A percentile compares a stretch with the other conserved stretches of the same genome.
These are phyloP conservation scores for Pinus taeda DNA, from an alignment of 75 land plant genomes.

Conservation along the genomic window DNA sequence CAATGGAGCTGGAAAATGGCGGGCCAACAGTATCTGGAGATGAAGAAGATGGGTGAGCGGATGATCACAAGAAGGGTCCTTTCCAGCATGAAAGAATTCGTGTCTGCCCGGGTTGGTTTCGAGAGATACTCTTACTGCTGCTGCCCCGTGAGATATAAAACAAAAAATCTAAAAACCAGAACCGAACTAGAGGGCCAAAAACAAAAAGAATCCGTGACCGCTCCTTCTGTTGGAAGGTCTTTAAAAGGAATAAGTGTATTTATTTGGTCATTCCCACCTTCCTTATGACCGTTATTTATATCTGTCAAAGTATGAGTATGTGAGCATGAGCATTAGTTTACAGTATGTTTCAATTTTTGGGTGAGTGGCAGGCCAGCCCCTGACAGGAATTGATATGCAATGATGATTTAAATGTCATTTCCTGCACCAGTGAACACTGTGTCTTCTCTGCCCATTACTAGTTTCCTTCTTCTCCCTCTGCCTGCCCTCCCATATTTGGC, in stretches of 20 bases:
- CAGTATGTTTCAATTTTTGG: too few species aligned
- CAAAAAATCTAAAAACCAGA: background rate
- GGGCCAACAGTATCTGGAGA: background rate
- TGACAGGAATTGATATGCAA: too few species aligned
- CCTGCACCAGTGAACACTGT: too few species aligned
- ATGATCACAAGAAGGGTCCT: background rate
- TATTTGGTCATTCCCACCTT: background rate
- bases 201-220: slow-evolving; percentile 63
- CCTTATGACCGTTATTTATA: background rate
- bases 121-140: background rate
- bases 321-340: too few species aligned
- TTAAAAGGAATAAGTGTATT: background rate
- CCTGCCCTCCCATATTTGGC: too few species aligned
- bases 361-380: too few species aligned
- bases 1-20: too few species aligned
- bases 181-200: slow-evolving; percentile 18
- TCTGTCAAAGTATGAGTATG: too few species aligned
- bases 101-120: slow-evolving; percentile 4
- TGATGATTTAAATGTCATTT: too few species aligned
- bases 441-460: too few species aligned
- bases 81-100: background rate
- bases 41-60: too few species aligned
- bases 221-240: background rate
- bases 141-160: background rate
- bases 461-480: too few species aligned